phyloP scores from a whole-genome alignment of 1,284 basidiomycete species.

The Sphagnurus paluster region DNA sequence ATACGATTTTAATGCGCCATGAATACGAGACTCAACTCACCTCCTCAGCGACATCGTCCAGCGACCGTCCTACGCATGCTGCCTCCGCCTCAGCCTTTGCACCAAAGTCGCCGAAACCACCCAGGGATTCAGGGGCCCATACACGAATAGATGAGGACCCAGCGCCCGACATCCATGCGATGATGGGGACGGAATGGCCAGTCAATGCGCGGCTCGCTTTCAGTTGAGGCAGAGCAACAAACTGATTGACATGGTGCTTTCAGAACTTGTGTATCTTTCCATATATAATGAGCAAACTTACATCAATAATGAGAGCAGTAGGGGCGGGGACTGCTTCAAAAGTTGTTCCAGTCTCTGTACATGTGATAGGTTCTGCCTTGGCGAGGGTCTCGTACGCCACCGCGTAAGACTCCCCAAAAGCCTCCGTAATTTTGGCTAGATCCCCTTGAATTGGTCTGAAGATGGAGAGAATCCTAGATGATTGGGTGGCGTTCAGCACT shows the following conservation, averaged over 20 bases:
- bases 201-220: slow-evolving; percentile 19
- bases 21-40: no score
- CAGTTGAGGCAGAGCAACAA: slow-evolving; percentile 17
- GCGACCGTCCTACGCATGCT: no score
- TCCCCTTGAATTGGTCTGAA: slow-evolving; percentile 9
- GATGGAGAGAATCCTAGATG: slow-evolving; percentile 11
- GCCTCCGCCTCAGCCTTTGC: slow-evolving; percentile 19
- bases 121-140: slow-evolving; percentile 22
- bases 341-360: slow-evolving; percentile 10
- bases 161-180: slow-evolving; percentile 21
- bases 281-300: slow-evolving; percentile 6
- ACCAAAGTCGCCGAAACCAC: slow-evolving; percentile 22
- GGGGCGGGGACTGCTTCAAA: slow-evolving; percentile 15
- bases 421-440: slow-evolving; percentile 6
- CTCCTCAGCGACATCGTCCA: no score
- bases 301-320: slow-evolving; percentile 16
- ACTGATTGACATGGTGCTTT: slow-evolving; percentile 3
- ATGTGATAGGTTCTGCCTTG: slow-evolving; percentile 13
- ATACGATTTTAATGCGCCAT: no score
- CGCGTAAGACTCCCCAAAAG: slow-evolving; percentile 14
- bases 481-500: background rate
- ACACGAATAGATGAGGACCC: slow-evolving; percentile 16
- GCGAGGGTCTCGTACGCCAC: slow-evolving; percentile 14
- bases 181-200: slow-evolving; percentile 19
- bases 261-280: background rate